Percentiles rank a stretch among this genome's conserved stretches.
phyloP scores from a whole-genome alignment of 345 rosid genomes.

The Cardamine resedifolia region DNA sequence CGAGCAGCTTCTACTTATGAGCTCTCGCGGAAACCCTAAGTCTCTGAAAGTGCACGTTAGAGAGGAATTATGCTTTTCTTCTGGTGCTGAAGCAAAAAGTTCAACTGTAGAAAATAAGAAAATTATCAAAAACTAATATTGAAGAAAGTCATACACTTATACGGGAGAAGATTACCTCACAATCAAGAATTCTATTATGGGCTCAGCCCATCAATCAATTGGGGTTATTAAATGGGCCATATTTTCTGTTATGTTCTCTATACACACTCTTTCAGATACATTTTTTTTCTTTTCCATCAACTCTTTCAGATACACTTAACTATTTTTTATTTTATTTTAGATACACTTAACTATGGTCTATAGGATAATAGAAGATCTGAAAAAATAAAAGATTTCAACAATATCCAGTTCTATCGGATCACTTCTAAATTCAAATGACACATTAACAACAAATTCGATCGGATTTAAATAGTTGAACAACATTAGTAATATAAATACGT shows the following conservation, averaged over 20 bases:
- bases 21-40: constrained; percentile 24
- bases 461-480: background rate
- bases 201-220: background rate
- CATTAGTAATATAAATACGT: background rate
- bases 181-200: constrained; percentile 24
- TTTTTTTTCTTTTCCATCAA: too few species aligned
- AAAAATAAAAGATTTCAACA: background rate
- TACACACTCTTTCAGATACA: too few species aligned
- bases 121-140: background rate
- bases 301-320: too few species aligned
- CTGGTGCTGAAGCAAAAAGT: constrained; percentile 4
- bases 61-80: constrained; percentile 16
- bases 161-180: constrained; percentile 29
- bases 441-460: background rate
- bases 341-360: background rate
- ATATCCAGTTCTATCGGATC: background rate
- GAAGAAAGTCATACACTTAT: background rate
- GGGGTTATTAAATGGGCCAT: constrained; percentile 6
- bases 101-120: background rate
- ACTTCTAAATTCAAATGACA: background rate
- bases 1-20: constrained; percentile 3
- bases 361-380: background rate
- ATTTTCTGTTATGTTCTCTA: background rate
- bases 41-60: background rate
- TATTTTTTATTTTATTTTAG: too few species aligned